Evolutionary conservation across 331 rosid species (phyloP), one percentile per base, ranked within the genome.

Genomic region (Malus hybrid): DNA sequence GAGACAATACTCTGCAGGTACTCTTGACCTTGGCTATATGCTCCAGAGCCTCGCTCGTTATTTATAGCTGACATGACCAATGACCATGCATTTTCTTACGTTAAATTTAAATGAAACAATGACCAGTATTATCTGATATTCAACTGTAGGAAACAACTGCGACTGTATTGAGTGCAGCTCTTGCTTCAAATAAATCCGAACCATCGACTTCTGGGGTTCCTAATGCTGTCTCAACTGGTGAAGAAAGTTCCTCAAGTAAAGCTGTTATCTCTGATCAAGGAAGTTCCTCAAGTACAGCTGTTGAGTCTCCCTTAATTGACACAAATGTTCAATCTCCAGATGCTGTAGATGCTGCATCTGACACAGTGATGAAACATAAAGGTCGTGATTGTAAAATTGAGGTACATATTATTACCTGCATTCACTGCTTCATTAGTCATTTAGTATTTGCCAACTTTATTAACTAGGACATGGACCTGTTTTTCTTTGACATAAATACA

Each of bases 61-160:
- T 24, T 72, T n/a, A 12, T 6, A 59, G 36, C n/a, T 34, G 4
- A 11, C 4, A 2, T 4, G 67, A 34, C 14, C 55, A 16, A n/a
- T 4, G 67, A 72, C 22, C 55, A 1, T 57, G 15, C 28, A 70
- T 34, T 15, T 22, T 75, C 50, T 75, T 29, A 54, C 27, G 22
- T 54, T 66, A 15, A 9, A 8, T 33, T 22, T 10, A 65, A 54
- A 16, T 36, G 66, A 71, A 44, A 36, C 18, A 76, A 1, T 59
- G 33, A 69, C 70, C 28, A 59, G 4, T 67, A 56, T 72, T 76
- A 27, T 54, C 44, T 70, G 62, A 29, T 74, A 48, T 73, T 69
- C 44, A 15, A 50, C 62, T 61, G 78, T 79, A 87, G 91, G 86
- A 87, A 76, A 85, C 91, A 65, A 83, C 91, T 12, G 89, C 87